Evolutionary conservation across 371 early-diverging fungal species (phyloP).

Genomic region (Mucor sp.): DNA sequence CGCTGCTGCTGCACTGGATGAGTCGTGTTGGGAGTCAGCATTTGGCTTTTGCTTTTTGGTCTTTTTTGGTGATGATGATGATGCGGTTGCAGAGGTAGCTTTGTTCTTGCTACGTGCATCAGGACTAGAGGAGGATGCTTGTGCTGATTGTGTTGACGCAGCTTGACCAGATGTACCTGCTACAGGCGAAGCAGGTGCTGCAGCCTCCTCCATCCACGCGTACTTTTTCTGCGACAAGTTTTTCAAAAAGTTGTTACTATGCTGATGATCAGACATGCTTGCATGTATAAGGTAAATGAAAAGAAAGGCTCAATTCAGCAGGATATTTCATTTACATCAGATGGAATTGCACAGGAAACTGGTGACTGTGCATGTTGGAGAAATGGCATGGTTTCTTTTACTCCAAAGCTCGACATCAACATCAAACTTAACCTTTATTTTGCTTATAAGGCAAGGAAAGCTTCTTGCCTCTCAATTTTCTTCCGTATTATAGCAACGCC

Average conservation of each 20-base stretch:
- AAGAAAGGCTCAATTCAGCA: neutral
- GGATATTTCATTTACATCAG: neutral
- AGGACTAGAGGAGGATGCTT: neutral
- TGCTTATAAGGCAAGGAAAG: too few relatives aligned
- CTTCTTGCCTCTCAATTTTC: too few relatives aligned
- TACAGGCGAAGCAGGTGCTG: slow-evolving; percentile 16
- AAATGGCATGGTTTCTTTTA: neutral
- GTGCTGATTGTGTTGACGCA: neutral
- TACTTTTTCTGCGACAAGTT: slow-evolving; percentile 54
- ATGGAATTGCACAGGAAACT: neutral
- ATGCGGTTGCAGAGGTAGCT: neutral
- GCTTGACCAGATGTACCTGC: neutral
- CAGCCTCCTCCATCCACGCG: slow-evolving; percentile 51
- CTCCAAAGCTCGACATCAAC: too few relatives aligned
- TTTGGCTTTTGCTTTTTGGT: neutral
- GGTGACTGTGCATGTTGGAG: neutral
- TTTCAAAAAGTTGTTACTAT: slow-evolving; percentile 40
- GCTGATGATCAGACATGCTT: slow-evolving; percentile 12
- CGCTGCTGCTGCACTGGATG: neutral
- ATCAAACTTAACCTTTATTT: too few relatives aligned
- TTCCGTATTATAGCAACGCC: too few relatives aligned
- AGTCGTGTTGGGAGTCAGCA: neutral
- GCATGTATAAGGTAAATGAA: neutral
- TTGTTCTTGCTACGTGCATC: neutral
- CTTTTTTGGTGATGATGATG: neutral